phyloP scores from a whole-genome alignment of 2,329 filamentous ascomycete species.

The Arthrobotrys megalospora region DNA sequence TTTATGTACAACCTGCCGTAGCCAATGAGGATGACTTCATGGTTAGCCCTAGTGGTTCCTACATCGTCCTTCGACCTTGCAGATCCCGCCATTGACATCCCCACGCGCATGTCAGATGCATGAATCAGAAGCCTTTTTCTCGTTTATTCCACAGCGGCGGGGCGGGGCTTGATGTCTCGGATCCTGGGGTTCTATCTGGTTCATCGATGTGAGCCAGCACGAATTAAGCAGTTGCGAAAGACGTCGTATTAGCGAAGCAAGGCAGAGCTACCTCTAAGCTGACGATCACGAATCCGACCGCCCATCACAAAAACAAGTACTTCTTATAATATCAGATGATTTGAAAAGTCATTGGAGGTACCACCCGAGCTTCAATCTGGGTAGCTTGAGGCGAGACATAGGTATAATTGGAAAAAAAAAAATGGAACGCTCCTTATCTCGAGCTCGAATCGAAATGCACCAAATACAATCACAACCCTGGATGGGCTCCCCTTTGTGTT shows the following conservation, averaged over 20 bases:
- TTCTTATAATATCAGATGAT: slow-evolving; percentile 19
- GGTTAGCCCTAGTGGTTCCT: slow-evolving; percentile 34
- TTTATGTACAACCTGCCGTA: slow-evolving; percentile 31
- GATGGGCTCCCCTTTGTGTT: slow-evolving; percentile 32
- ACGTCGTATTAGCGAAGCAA: slow-evolving; percentile 49
- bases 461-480: slow-evolving; percentile 32
- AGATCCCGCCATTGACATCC: slow-evolving; percentile 54
- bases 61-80: slow-evolving; percentile 44
- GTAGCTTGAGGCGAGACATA: slow-evolving; percentile 38
- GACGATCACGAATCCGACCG: slow-evolving; percentile 48
- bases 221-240: slow-evolving; percentile 58
- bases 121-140: slow-evolving; percentile 45
- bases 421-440: slow-evolving; percentile 7
- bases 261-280: slow-evolving; percentile 53
- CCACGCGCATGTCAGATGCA: slow-evolving; percentile 48
- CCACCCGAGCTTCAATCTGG: slow-evolving; percentile 7
- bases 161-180: slow-evolving; percentile 45
- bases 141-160: slow-evolving; percentile 37
- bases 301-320: slow-evolving; percentile 8
- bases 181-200: slow-evolving; percentile 44
- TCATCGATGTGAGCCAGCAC: slow-evolving; percentile 41
- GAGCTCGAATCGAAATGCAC: slow-evolving; percentile 16
- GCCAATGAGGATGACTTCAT: slow-evolving; percentile 32
- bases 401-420: slow-evolving; percentile 28
- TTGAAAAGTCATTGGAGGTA: slow-evolving; percentile 18